Evolutionary conservation across 371 early-diverging fungal species (phyloP).

Genomic region (Mucor circinelloides): DNA sequence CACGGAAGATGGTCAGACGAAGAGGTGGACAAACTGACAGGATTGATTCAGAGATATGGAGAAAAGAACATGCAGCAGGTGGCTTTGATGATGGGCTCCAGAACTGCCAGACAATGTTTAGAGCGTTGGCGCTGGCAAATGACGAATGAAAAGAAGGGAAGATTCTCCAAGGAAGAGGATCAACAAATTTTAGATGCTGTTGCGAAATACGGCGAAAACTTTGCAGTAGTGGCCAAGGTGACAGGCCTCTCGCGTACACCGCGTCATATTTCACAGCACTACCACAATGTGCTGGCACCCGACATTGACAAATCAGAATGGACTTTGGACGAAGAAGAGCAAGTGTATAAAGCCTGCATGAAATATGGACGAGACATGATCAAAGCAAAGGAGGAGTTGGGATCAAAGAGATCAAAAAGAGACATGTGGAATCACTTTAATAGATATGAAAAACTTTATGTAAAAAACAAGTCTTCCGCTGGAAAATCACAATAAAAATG

Average conservation of each 20-base stretch:
- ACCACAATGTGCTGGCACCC: constrained; percentile 33
- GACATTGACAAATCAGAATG: constrained; percentile 41
- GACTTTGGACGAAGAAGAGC: constrained; percentile 31
- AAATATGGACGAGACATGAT: constrained; percentile 23
- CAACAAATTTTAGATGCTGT: constrained; percentile 31
- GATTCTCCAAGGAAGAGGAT: constrained; percentile 37
- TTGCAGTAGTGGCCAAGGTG: constrained; percentile 31
- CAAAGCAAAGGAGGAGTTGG: constrained; percentile 22
- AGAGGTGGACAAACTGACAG: constrained; percentile 22
- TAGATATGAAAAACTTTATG: background rate
- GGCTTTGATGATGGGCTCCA: constrained; percentile 20
- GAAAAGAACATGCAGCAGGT: constrained; percentile 18
- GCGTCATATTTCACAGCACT: constrained; percentile 46
- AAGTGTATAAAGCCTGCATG: constrained; percentile 12
- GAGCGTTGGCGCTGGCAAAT: constrained; percentile 48
- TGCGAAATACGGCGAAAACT: constrained; percentile 38
- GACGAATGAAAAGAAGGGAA: constrained; percentile 21
- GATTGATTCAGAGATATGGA: constrained; percentile 17
- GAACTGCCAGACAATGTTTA: constrained; percentile 39
- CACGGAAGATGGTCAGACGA: constrained; percentile 39
- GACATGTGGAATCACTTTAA: constrained; percentile 46
- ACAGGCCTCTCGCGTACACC: constrained; percentile 36
- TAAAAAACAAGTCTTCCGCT: background rate
- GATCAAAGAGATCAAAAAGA: constrained; percentile 27
- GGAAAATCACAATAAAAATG: constrained; percentile 47